A percentile compares a stretch with the other conserved stretches of the same genome.
Conservation (phyloP, 163 green algal genomes). For the Scenedesmus sp. region DNA sequence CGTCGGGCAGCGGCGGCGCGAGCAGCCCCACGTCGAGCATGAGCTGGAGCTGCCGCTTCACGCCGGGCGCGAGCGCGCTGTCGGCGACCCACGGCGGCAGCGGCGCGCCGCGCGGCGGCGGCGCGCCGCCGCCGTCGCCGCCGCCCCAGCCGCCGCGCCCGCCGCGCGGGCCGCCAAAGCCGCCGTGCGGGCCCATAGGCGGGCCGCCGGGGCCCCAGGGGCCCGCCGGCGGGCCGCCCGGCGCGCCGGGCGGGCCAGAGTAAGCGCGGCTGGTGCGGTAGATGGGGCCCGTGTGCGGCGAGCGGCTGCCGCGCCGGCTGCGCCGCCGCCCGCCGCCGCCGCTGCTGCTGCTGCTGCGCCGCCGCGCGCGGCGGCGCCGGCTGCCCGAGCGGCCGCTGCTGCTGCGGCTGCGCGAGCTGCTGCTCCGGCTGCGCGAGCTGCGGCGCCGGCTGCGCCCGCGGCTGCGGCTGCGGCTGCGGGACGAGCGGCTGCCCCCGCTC, state of each 20-base stretch:
- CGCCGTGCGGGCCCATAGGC: not conserved
- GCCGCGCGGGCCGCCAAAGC: not conserved
- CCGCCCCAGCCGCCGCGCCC: not conserved
- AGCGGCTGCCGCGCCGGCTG: not conserved
- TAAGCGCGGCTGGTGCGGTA: conserved; percentile 37
- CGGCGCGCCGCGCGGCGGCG: not conserved
- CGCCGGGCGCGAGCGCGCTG: not conserved
- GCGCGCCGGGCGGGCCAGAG: conserved; percentile 9
- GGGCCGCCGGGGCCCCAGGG: not conserved
- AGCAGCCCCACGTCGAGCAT: conserved; percentile 41
- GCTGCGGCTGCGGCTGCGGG: conserved; percentile 1
- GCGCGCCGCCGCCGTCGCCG: not conserved
- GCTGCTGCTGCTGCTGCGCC: not conserved
- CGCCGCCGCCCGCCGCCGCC: not conserved
- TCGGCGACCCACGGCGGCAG: conserved; percentile 37
- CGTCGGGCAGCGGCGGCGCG: conserved; percentile 17
- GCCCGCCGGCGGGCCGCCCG: too few species aligned
- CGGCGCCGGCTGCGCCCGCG: not conserved
- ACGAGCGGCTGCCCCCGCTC: conserved; percentile 22
- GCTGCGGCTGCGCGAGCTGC: not conserved
- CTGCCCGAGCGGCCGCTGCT: not conserved
- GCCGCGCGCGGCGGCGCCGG: not conserved
- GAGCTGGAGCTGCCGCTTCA: conserved; percentile 41
- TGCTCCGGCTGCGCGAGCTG: not conserved
- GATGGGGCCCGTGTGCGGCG: conserved; percentile 14